Base-by-base conservation (phyloP, 2,329 filamentous ascomycete genomes). In the Cladobotryum protrusum region DNA sequence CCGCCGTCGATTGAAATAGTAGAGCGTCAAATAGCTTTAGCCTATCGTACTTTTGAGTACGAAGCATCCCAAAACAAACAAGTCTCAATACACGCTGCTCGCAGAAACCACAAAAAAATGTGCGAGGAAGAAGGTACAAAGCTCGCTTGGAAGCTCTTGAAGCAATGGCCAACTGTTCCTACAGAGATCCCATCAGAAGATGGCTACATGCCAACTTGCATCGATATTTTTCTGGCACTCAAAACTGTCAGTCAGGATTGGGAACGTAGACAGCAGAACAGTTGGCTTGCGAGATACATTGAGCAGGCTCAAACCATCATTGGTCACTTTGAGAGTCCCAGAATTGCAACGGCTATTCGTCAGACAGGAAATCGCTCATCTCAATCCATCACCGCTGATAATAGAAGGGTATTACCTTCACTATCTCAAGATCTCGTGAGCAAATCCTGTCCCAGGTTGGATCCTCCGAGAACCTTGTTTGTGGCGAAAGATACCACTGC, bases 131-230 rank as follows among this genome's bases (percentile, higher is more conserved):
- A 51, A 33, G 48, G 45, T 1, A 45, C 20, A 9, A 17, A 14
- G 3, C 13, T 55, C 9, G 48, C 53, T 9, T 15, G 37, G 4
- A 3, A 35, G 3, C n/a, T 55, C 7, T 4, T 52, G 4, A 18
- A 29, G 13, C 43, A 53, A 20, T 55, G 54, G 54, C 54, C 54
- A 2, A 32, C 8, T 11, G 20, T 47, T 35, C 43, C 37, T 2
- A n/a, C 2, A 1, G 12, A 29, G 8, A 3, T 13, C 11, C 4
- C 11, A 7, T 39, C 13, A 8, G 15, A 6, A 13, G 20, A 33
- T 9, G 29, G 5, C n/a, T 35, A 18, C 14, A 5, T 4, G 11
- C 37, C 37, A 20, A n/a, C 19, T 11, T n/a, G 42, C 18, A 52
- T 52, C 5, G 7, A 48, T 36, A 5, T 45, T 33, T 5, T 20